Conservation (phyloP, 805 yeast species). For the Yarrowia keelungensis region DNA sequence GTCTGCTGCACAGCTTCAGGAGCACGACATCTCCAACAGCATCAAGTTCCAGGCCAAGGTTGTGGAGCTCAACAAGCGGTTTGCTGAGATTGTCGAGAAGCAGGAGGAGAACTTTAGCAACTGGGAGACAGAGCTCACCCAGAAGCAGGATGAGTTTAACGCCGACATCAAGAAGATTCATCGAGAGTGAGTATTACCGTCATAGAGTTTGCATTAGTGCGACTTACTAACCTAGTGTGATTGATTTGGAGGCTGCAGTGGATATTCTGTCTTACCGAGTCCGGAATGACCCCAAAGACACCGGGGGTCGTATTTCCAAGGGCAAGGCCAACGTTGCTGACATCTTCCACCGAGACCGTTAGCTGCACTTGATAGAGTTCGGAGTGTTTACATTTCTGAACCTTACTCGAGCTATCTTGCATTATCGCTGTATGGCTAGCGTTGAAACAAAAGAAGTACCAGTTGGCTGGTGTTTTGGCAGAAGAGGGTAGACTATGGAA, state of each 20-base stretch:
- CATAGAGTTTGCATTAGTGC: no score
- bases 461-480: neutral
- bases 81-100: conserved; percentile 84
- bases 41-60: conserved; percentile 88
- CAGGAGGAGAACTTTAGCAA: conserved; percentile 91
- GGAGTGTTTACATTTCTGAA: conserved; percentile 12
- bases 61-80: conserved; percentile 80
- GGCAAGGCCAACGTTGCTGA: conserved; percentile 34
- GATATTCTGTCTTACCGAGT: conserved; percentile 32
- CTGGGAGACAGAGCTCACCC: conserved; percentile 80
- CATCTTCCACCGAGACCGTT: conserved; percentile 31
- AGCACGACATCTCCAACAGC: conserved; percentile 52
- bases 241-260: conserved; percentile 33
- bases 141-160: conserved; percentile 42
- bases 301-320: conserved; percentile 28
- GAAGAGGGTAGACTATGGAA: neutral
- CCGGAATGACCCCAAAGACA: conserved; percentile 28
- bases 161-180: conserved; percentile 40
- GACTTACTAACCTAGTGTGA: conserved; percentile 14
- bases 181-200: conserved; percentile 20
- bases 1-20: conserved; percentile 49
- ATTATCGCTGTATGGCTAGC: conserved; percentile 35
- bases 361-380: conserved; percentile 10
- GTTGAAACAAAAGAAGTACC: neutral
- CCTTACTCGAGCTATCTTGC: conserved; percentile 29